Percentiles rank a stretch among this genome's conserved stretches.
phyloP scores from a whole-genome alignment of 2,329 filamentous ascomycete species.

The Cyphellophora europaea region DNA sequence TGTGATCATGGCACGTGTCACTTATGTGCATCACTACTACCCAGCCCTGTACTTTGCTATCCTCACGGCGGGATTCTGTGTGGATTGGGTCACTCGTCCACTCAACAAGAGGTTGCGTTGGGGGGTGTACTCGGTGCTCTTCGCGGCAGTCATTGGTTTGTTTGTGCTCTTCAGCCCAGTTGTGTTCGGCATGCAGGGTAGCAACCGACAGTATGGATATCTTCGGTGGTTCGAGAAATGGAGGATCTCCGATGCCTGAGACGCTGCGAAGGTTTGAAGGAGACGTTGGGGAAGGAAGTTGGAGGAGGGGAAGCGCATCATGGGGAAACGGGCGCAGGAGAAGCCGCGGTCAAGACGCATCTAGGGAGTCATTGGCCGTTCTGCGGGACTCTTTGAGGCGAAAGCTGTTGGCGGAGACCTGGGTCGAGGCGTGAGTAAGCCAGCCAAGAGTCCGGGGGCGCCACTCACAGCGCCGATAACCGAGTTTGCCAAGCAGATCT shows the following conservation, averaged over 20 bases:
- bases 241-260: conserved; percentile 61
- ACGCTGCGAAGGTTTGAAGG: too few relatives aligned
- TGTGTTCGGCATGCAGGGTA: conserved; percentile 89
- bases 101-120: conserved; percentile 56
- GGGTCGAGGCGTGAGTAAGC: too few relatives aligned
- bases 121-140: conserved; percentile 64
- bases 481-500: too few relatives aligned
- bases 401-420: too few relatives aligned
- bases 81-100: conserved; percentile 71
- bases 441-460: too few relatives aligned
- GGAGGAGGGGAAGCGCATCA: too few relatives aligned
- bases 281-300: too few relatives aligned
- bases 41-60: conserved; percentile 97
- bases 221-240: conserved; percentile 89
- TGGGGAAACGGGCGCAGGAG: too few relatives aligned
- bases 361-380: too few relatives aligned
- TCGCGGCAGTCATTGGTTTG: conserved; percentile 61
- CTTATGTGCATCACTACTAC: conserved; percentile 99
- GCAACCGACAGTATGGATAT: conserved; percentile 75
- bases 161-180: conserved; percentile 90
- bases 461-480: too few relatives aligned
- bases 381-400: too few relatives aligned
- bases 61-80: conserved; percentile 73
- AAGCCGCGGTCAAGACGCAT: too few relatives aligned
- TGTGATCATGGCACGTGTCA: conserved; percentile 95